Evolutionary conservation across 176 grass and related monocot species (phyloP), one percentile per base, ranked within the genome.

Genomic region (Dendrocalamus sinicus): DNA sequence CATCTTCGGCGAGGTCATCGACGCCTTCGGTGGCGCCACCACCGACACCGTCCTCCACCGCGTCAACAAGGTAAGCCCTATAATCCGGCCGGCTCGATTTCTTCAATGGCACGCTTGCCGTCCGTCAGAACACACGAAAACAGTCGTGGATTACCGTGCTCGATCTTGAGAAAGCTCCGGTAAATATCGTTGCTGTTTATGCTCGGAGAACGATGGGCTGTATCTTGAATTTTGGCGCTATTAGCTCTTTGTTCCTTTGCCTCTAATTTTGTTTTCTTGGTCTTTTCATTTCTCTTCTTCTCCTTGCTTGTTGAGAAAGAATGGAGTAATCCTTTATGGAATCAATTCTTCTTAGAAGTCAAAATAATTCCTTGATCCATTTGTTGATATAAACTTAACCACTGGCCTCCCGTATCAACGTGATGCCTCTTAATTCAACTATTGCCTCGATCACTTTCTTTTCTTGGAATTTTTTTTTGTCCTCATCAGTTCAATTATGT

Each of bases 1-100:
- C 80, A 84, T 92, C 87, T 92, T 92, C 83, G 87, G 91, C 83
- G 75, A 92, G 75, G 61, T 83, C 52, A 83, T 84, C 87, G 59
- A 92, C 87, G 91, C 84, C 75, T 92, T 92, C 80, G 91, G 91
- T 75, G 80, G 12, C 9, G 80, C 83, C 80, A 71, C 57, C 84
- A 2, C 0, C 23, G 67, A 12, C 84, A 45, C 5, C 83, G 73
- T 92, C 79, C 84, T 92, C 79, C 4, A 3, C 61, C 91, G 84
- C 75, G 91, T 92, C 63, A 86, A 83, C 91, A 8, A 89, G 74
- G 91, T 92, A 26, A 92, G 79, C 15, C 50, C 20, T 11, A 7
- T 35, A 35, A 35, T 47, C n/a, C 5, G 67, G 54, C 37, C 51
- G 11, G 23, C 8, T 73, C 24, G 55, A 20, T 28, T 75, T 57